phyloP scores from a whole-genome alignment of 176 grass and related monocot species.

The Musa troglodytarum region DNA sequence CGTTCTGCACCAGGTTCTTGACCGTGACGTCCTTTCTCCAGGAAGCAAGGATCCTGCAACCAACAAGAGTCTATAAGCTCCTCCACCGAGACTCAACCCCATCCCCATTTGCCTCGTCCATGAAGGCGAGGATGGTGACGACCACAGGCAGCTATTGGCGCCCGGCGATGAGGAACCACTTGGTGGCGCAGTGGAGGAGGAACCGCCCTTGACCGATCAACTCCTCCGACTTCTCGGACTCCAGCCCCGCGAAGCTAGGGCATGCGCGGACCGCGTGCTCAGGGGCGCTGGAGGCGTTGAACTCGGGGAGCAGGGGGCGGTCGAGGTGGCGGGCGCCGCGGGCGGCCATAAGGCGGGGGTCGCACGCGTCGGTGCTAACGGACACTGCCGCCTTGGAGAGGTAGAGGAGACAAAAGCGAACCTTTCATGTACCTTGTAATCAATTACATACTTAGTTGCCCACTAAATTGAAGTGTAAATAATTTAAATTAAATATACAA shows the following conservation, averaged over 20 bases:
- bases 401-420: conserved; percentile 17
- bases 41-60: conserved; percentile 46
- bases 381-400: conserved; percentile 40
- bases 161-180: conserved; percentile 66
- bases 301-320: conserved; percentile 37
- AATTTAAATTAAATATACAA: no score
- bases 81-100: conserved; percentile 34
- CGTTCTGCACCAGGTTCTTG: conserved; percentile 47
- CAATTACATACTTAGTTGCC: no score
- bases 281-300: conserved; percentile 32
- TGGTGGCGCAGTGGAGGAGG: conserved; percentile 52
- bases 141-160: conserved; percentile 42
- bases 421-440: no score
- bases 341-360: conserved; percentile 35
- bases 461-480: no score
- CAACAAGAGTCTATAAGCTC: conserved; percentile 40
- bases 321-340: conserved; percentile 32
- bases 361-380: conserved; percentile 14
- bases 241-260: conserved; percentile 9
- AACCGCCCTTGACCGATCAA: conserved; percentile 48
- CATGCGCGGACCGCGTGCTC: conserved; percentile 32
- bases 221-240: conserved; percentile 18
- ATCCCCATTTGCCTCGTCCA: conserved; percentile 38
- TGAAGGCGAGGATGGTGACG: conserved; percentile 33
- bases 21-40: conserved; percentile 54